Evolutionary conservation across 2,329 filamentous ascomycete genomes (phyloP), one percentile per base, ranked within the genome.

Genomic region (Monosporascus ibericus): DNA sequence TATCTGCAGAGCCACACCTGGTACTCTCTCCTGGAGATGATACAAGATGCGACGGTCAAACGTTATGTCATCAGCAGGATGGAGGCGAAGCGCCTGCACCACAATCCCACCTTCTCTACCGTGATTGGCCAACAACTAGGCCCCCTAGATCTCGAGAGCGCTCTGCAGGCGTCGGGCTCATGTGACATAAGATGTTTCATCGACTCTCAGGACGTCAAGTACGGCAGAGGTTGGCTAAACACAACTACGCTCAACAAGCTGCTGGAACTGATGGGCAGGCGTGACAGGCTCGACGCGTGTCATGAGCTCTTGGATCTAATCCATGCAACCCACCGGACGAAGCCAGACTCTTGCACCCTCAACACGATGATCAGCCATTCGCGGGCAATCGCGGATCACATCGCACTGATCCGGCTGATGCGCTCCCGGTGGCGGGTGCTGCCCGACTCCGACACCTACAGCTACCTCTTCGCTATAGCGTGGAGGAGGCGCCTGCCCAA

Each of bases 51-150:
- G 50, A 58, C 70, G 39, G 55, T 64, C 47, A 65, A 75, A 48
- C 65, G 70, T 14, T 75, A 80, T 51, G 75, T 83, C 56, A 70
- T 76, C 48, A 68, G 66, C 52, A 77, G 40, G 44, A 60, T 68
- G 59, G 53, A 27, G 36, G 46, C 38, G 18, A 60, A 57, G 27
- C 57, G 60, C 5, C 52, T 68, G 3, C 48, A 54, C 44, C 60
- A 51, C 17, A 55, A 61, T 44, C 55, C 52, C 14, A 53, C 58
- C 11, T 49, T 61, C 22, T 53, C 55, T 11, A 54, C 49, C 44
- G 57, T 60, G 49, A 47, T 66, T 18, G 63, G 58, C 30, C 58
- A 59, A 30, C 56, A 66, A 25, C 59, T 58, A 36, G 57, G 55
- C 4, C 34, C 60, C 1, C n/a, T 56, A 11, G 51, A 63, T 42